Base-by-base conservation (phyloP, 331 rosid genomes). In the Dryas integrifolia region DNA sequence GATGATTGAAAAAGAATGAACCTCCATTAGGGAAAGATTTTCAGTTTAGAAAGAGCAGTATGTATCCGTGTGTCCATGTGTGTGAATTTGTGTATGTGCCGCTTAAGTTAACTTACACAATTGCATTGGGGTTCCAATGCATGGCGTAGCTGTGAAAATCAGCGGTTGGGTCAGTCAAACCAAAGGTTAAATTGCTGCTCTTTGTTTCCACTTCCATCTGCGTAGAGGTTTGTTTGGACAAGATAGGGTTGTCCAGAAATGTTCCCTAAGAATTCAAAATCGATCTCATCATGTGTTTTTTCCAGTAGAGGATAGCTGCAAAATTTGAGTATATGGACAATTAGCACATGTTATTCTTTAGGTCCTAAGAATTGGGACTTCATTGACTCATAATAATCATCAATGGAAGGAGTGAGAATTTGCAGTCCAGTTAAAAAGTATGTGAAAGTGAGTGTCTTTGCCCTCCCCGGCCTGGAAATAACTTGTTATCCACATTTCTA, bases 141-240 rank as follows among this genome's bases (percentile, higher is more conserved):
- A 89, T 86, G 78, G 92, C 88, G 87, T 94, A 94, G 83, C 86
- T 94, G 83, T 94, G 97, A 79, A 77, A 94, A 80, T 81, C 87
- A 41, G 92, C 80, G 0, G 90, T 80, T 16, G 97, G 97, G 49
- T 91, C 92, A 71, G 49, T 94, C 92, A 71, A 94, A 91, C 98
- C 98, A 94, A 72, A 56, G 92, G 70, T 87, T 76, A 80, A 94
- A 91, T 62, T 91, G 97, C 67, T 94, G 92, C 81, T 94, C 98
- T 16, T 69, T 84, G 80, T 82, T 86, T 84, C 97, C 98, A 58
- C 75, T 81, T 76, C 98, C 98, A 50, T 79, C 82, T 41, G 86
- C 77, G 47, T 70, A 88, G 6, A 91, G 40, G 69, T 91, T 91
- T 77, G 97, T 94, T 74, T 91, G 97, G 61, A 89, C 53, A 63